These are phyloP conservation scores for Whalleya microplaca DNA, from an alignment of 2,329 filamentous ascomycete genomes.

Conservation along the genomic window DNA sequence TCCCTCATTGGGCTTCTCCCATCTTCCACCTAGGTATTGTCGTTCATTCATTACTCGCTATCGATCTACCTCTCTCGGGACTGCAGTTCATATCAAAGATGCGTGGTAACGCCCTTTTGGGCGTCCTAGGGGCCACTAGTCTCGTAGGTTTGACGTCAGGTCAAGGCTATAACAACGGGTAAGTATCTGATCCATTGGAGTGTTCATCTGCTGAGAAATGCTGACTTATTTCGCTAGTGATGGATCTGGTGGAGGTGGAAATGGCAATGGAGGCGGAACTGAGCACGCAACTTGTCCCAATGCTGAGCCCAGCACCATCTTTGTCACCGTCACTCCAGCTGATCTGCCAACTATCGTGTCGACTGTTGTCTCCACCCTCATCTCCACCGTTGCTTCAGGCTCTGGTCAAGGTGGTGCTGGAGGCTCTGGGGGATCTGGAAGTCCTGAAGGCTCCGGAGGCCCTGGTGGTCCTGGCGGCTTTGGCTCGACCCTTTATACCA, in stretches of 20 bases:
- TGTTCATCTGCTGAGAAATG: neutral
- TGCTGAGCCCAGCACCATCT: constrained; percentile 48
- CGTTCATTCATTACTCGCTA: constrained; percentile 26
- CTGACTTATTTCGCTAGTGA: constrained; percentile 11
- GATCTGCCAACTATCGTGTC: constrained; percentile 35
- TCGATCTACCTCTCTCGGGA: constrained; percentile 12
- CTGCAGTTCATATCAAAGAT: constrained; percentile 23
- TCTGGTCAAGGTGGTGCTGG: constrained; percentile 24
- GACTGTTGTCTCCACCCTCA: constrained; percentile 38
- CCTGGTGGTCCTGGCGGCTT: constrained; percentile 12
- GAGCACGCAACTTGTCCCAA: constrained; percentile 44
- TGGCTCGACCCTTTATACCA: constrained; percentile 21
- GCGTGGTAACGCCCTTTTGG: constrained; percentile 33
- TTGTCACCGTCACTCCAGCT: constrained; percentile 50
- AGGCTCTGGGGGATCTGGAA: constrained; percentile 6
- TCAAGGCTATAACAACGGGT: constrained; percentile 33
- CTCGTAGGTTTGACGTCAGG: constrained; percentile 31
- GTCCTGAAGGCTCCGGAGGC: neutral
- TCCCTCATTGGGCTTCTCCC: constrained; percentile 11
- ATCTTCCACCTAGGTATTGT: constrained; percentile 16
- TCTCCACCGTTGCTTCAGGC: constrained; percentile 27
- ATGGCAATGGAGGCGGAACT: constrained; percentile 17
- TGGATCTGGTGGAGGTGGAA: constrained; percentile 9
- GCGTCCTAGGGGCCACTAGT: constrained; percentile 29
- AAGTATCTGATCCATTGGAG: constrained; percentile 11